Evolutionary conservation across 2,329 filamentous ascomycete genomes (phyloP).

Genomic region (Ascocoryne sarcoides): DNA sequence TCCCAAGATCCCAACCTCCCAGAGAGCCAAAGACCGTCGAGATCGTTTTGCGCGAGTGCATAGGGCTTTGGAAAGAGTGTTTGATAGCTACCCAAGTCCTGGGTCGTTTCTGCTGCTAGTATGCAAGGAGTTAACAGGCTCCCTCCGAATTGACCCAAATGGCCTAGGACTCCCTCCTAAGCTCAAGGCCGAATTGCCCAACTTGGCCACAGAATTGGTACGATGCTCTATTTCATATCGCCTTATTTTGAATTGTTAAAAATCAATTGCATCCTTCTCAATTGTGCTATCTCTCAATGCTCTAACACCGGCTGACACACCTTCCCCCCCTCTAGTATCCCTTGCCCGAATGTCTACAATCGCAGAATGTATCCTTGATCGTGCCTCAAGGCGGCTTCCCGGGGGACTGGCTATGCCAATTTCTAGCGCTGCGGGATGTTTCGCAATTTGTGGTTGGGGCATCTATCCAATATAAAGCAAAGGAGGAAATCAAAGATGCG

Average conservation of each 20-base stretch:
- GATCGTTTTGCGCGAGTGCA: slow-evolving; percentile 34
- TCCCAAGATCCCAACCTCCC: slow-evolving; percentile 29
- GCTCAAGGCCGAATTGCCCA: slow-evolving; percentile 30
- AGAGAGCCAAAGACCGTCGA: slow-evolving; percentile 29
- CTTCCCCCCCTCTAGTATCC: slow-evolving; percentile 30
- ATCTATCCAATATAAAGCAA: slow-evolving; percentile 31
- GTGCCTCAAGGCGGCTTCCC: slow-evolving; percentile 25
- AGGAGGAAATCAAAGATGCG: slow-evolving; percentile 29
- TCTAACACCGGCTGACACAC: too few relatives aligned
- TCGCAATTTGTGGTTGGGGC: slow-evolving; percentile 33
- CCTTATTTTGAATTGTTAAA: too few relatives aligned
- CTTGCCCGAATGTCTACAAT: slow-evolving; percentile 29
- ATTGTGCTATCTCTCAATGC: neutral
- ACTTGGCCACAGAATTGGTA: slow-evolving; percentile 32
- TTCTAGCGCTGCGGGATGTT: slow-evolving; percentile 33
- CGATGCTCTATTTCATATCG: slow-evolving; percentile 1
- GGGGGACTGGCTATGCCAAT: slow-evolving; percentile 32
- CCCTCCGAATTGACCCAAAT: slow-evolving; percentile 30
- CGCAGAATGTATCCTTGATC: slow-evolving; percentile 30
- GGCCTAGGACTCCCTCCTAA: slow-evolving; percentile 28
- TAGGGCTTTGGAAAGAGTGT: slow-evolving; percentile 30
- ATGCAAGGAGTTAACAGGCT: slow-evolving; percentile 31
- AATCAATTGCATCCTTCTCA: neutral
- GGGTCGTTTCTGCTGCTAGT: slow-evolving; percentile 33
- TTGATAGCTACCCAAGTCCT: slow-evolving; percentile 32